Evolutionary conservation across 176 grass and related monocot genomes (phyloP).

Genomic region (Musa troglodytarum): DNA sequence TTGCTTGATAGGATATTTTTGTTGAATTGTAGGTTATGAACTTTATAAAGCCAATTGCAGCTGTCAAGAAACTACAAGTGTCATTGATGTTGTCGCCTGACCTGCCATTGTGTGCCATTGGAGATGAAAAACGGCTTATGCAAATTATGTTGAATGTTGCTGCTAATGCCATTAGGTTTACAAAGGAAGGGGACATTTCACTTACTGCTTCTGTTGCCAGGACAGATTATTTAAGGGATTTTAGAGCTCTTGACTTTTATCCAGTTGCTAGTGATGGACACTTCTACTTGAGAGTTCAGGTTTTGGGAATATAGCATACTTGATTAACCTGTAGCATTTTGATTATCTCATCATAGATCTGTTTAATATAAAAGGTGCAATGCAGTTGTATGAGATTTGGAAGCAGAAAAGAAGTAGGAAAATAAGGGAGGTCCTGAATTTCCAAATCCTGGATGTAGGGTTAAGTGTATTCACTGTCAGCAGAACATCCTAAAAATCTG

Average conservation of each 20-base stretch:
- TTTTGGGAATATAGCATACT: neutral
- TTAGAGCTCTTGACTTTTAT: conserved; percentile 5
- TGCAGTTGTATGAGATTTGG: too few species aligned
- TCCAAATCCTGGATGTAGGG: too few species aligned
- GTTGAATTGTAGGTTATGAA: neutral
- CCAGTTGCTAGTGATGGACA: conserved; percentile 23
- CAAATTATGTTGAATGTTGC: conserved; percentile 7
- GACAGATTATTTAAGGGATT: conserved; percentile 13
- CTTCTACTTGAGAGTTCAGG: conserved; percentile 69
- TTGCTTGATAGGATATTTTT: too few species aligned
- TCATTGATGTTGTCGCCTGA: neutral
- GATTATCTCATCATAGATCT: too few species aligned
- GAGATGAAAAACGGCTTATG: conserved; percentile 16
- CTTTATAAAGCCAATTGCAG: conserved; percentile 9
- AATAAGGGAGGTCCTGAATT: too few species aligned
- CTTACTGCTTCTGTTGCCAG: conserved; percentile 4
- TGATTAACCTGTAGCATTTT: too few species aligned
- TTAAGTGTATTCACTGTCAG: too few species aligned
- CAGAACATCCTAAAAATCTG: too few species aligned
- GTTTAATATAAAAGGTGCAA: too few species aligned
- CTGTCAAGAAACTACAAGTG: conserved; percentile 2
- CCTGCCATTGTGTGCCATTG: conserved; percentile 4
- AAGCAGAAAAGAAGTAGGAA: too few species aligned
- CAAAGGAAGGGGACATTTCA: conserved; percentile 10
- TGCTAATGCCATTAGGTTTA: conserved; percentile 6